A percentile compares a stretch with the other conserved stretches of the same genome.
These are phyloP conservation scores for Wallacemonas sp. DNA, from an alignment of 208 protist genomes.

Conservation along the genomic window DNA sequence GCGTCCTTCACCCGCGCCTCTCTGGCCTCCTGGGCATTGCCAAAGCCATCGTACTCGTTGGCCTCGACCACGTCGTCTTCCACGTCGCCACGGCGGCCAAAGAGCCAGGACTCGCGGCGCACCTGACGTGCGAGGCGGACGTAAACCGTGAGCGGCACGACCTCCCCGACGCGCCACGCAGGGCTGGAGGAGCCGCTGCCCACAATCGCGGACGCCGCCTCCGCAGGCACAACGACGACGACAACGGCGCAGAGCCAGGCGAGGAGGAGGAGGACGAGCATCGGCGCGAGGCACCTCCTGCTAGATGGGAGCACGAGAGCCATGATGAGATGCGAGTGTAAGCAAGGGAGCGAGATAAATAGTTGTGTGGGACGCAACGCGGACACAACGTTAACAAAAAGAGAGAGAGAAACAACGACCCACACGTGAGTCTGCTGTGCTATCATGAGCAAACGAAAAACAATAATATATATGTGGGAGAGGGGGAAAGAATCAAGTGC, in stretches of 20 bases:
- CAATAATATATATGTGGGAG: too few species aligned
- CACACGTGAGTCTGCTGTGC: too few species aligned
- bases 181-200: not conserved
- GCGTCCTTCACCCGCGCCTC: conserved; percentile 4
- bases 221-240: not conserved
- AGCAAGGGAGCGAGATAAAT: too few species aligned
- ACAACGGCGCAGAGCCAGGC: not conserved
- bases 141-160: conserved; percentile 67
- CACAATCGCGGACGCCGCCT: not conserved
- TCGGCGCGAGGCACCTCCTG: too few species aligned
- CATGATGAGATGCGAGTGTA: too few species aligned
- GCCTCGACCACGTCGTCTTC: conserved; percentile 19
- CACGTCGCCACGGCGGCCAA: conserved; percentile 24
- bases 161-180: conserved; percentile 34
- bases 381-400: too few species aligned
- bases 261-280: not conserved
- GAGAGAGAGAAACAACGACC: too few species aligned
- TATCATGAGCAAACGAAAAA: too few species aligned
- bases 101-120: conserved; percentile 14
- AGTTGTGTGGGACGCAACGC: too few species aligned
- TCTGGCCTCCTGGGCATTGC: not conserved
- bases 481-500: too few species aligned
- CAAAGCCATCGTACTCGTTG: conserved; percentile 19
- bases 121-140: conserved; percentile 44
- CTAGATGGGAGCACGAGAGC: too few species aligned